Conservation (phyloP, 345 rosid genomes). For the Mangifera indica region DNA sequence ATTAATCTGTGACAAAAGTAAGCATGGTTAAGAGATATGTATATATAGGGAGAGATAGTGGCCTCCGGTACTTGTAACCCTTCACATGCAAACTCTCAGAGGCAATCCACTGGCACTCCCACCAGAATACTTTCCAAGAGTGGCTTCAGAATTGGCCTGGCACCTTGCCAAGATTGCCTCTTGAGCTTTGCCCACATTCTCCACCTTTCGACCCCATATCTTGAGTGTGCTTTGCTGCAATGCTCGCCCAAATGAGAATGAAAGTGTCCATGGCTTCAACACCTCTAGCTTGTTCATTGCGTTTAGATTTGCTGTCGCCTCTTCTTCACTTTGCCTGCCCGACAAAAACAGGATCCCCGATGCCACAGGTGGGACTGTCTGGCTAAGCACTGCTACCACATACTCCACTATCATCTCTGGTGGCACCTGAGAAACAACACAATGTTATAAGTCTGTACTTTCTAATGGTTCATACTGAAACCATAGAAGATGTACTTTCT, state of each 20-base stretch:
- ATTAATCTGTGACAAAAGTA: background rate
- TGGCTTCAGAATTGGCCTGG: conserved; percentile 84
- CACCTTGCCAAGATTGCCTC: conserved; percentile 68
- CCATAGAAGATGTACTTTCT: no score
- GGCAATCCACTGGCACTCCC: conserved; percentile 55
- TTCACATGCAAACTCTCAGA: conserved; percentile 82
- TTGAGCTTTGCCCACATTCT: conserved; percentile 71
- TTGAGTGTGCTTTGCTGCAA: conserved; percentile 92
- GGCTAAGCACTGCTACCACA: conserved; percentile 70
- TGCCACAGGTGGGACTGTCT: conserved; percentile 84
- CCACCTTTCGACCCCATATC: conserved; percentile 83
- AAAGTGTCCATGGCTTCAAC: conserved; percentile 84
- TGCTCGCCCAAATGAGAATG: conserved; percentile 96
- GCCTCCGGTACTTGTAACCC: conserved; percentile 74
- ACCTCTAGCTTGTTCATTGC: conserved; percentile 87
- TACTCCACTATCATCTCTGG: conserved; percentile 67
- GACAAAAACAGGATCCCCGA: conserved; percentile 88
- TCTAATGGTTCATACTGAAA: no score
- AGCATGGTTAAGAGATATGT: background rate
- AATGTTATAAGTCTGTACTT: background rate
- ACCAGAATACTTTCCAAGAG: conserved; percentile 65
- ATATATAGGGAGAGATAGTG: no score
- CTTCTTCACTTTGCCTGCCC: conserved; percentile 89
- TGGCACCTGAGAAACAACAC: conserved; percentile 39
- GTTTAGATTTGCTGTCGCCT: conserved; percentile 72